Base-by-base conservation (phyloP, 2,329 filamentous ascomycete genomes). In the Aspergillus unguis region DNA sequence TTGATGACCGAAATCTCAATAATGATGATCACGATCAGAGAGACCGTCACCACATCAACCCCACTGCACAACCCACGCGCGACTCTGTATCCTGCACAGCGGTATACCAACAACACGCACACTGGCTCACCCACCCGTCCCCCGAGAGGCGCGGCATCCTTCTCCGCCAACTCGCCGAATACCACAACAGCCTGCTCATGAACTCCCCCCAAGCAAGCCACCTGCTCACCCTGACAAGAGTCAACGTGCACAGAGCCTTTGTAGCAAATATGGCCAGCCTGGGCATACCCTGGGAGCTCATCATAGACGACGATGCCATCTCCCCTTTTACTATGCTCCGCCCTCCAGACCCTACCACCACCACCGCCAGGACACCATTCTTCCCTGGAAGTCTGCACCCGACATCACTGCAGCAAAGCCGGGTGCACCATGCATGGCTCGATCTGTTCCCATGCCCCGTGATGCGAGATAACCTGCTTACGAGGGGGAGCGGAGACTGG, bases 381-480 rank as follows among this genome's bases (percentile, higher is more conserved):
- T 48, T 69, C 9, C 67, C 67, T 1, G 42, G 48, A 0, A 57
- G 51, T 11, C 62, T 73, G 0, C 64, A 58, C 10, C 74, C 74
- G 1, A 77, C 73, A 0, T 47, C 47, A 6, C 29, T 75, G 2
- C 75, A 77, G 49, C 54, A 58, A 11, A 58, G 60, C 0, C 58
- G 66, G 0, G 58, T 63, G 4, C 74, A 77, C 47, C 75, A 77
- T 53, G 71, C 75, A 0, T 67, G 64, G 64, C 29, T 67, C 7
- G 62, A 66, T 27, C 59, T 63, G 41, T 64, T 64, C 28, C 61
- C 62, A 3, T 35, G 66, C 23, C 69, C 72, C 0, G 53, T 54
- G 3, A 58, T 72, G 23, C 64, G 75, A 6, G 72, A 77, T 58
- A 74, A 75, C 42, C 52, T 71, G 23, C 65, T 74, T 17, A 53